Evolutionary conservation across 2,329 filamentous ascomycete genomes (phyloP).

Genomic region (Microcyclosporella mali): DNA sequence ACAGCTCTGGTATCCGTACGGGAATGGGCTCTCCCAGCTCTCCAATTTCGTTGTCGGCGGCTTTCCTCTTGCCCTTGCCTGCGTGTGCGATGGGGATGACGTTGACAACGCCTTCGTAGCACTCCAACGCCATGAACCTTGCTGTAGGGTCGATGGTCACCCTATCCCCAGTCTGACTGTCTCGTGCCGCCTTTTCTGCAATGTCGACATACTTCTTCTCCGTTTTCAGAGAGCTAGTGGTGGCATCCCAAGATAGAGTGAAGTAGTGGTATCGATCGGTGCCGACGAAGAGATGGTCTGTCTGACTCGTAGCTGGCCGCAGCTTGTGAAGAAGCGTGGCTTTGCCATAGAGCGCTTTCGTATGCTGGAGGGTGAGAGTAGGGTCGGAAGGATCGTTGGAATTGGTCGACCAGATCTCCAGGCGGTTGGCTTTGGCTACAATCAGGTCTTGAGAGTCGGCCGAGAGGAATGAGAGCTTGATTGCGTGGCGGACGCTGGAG

Average conservation of each 20-base stretch:
- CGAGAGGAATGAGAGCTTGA: constrained; percentile 71
- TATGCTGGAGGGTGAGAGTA: constrained; percentile 55
- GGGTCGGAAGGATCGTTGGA: constrained; percentile 50
- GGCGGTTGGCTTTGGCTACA: constrained; percentile 76
- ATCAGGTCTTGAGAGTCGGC: constrained; percentile 74
- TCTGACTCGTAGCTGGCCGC: constrained; percentile 64
- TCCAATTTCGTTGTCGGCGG: constrained; percentile 44
- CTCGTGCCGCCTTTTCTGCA: constrained; percentile 56
- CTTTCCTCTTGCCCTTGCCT: constrained; percentile 43
- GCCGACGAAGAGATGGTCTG: constrained; percentile 84
- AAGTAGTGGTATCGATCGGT: constrained; percentile 90
- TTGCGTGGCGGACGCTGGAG: constrained; percentile 82
- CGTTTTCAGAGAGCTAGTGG: constrained; percentile 48
- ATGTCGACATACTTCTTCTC: constrained; percentile 55
- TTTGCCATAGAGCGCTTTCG: constrained; percentile 73
- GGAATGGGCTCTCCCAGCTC: constrained; percentile 57
- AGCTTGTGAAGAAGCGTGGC: constrained; percentile 80
- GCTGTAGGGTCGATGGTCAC: constrained; percentile 79
- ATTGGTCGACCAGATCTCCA: constrained; percentile 67
- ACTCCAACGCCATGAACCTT: constrained; percentile 58
- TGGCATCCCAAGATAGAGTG: constrained; percentile 72
- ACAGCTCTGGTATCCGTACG: constrained; percentile 60
- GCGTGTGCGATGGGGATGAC: constrained; percentile 55
- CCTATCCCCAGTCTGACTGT: constrained; percentile 75
- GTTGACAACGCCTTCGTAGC: constrained; percentile 63